These are phyloP conservation scores for Entomortierella chlamydospora DNA, from an alignment of 192 early-diverging fungal species.

Conservation along the genomic window DNA sequence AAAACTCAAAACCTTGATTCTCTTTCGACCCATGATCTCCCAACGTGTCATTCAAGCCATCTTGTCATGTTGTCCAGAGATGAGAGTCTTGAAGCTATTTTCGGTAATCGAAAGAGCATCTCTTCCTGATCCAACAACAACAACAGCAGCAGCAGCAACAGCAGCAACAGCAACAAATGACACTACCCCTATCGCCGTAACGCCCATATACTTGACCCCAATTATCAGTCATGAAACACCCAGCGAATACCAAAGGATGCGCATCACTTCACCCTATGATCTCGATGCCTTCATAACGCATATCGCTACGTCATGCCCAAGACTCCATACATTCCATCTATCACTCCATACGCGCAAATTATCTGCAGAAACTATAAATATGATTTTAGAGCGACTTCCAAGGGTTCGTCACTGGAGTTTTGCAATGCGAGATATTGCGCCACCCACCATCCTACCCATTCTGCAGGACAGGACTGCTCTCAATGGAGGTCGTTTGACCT, in stretches of 20 bases:
- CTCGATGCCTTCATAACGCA: background rate
- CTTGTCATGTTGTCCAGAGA: background rate
- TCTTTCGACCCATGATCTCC: conserved; percentile 14
- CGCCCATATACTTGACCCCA: background rate
- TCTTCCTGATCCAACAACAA: background rate
- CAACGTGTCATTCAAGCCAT: conserved; percentile 17
- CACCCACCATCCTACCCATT: background rate
- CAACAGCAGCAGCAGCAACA: background rate
- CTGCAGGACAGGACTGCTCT: background rate
- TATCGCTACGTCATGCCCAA: conserved; percentile 8
- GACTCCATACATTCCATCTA: conserved; percentile 21
- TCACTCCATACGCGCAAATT: background rate
- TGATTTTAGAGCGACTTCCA: background rate
- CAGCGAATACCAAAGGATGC: background rate
- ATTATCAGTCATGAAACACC: background rate
- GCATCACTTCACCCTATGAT: conserved; percentile 7
- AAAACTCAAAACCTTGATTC: conserved; percentile 8
- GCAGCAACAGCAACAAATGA: background rate
- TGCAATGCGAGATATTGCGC: conserved; percentile 3
- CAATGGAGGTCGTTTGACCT: conserved; percentile 5
- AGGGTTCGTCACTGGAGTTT: conserved; percentile 19
- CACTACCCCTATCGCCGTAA: background rate
- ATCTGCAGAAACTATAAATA: background rate
- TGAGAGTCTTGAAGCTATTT: conserved; percentile 8
- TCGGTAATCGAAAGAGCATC: conserved; percentile 17